Conservation (phyloP, 805 yeast genomes). For the Naumovozyma dairenensis region DNA sequence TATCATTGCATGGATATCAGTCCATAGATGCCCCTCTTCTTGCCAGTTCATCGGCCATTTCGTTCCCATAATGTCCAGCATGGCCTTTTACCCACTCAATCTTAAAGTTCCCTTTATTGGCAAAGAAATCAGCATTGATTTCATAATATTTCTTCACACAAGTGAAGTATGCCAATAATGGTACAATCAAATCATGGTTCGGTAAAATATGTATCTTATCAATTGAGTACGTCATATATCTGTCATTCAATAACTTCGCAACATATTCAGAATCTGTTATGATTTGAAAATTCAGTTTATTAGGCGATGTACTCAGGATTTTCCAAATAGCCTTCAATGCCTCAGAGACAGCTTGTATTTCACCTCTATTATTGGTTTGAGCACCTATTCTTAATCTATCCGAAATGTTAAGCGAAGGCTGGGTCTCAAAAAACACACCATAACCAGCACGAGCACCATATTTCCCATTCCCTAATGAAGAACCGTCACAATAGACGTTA, state of each 20-base stretch:
- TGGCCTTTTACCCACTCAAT: conserved; percentile 68
- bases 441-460: conserved; percentile 39
- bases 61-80: conserved; percentile 59
- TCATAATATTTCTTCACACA: conserved; percentile 32
- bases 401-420: conserved; percentile 38
- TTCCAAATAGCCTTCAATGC: conserved; percentile 41
- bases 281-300: conserved; percentile 32
- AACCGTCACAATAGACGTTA: conserved; percentile 68
- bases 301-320: conserved; percentile 10
- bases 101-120: conserved; percentile 32
- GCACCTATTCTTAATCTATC: conserved; percentile 37
- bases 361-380: conserved; percentile 78
- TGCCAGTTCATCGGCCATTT: conserved; percentile 67
- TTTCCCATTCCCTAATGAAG: conserved; percentile 52
- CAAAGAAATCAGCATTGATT: conserved; percentile 14
- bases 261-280: conserved; percentile 66
- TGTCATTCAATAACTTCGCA: conserved; percentile 43
- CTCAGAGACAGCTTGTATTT: conserved; percentile 52
- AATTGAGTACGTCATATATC: conserved; percentile 43
- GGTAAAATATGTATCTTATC: conserved; percentile 30
- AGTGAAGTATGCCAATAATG: conserved; percentile 34
- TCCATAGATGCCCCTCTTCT: conserved; percentile 40
- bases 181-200: conserved; percentile 27
- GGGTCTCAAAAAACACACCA: conserved; percentile 66
- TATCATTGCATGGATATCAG: too few species aligned